A percentile compares a stretch with the other conserved stretches of the same genome.
Evolutionary conservation across 2,329 filamentous ascomycete genomes (phyloP).

Genomic region (Hypoxylon sp.): DNA sequence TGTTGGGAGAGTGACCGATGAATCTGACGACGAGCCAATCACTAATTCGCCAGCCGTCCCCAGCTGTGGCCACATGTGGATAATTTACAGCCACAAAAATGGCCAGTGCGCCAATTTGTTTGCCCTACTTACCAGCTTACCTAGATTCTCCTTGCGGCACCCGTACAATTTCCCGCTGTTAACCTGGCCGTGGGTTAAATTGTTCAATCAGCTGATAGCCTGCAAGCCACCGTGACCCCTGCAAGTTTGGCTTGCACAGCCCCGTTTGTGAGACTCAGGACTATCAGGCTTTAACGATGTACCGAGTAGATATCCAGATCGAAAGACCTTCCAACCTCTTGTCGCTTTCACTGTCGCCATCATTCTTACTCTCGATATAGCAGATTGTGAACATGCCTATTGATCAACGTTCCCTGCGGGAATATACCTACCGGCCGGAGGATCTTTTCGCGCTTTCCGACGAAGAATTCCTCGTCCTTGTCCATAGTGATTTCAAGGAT

Average conservation of each 20-base stretch:
- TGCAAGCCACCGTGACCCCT: conserved; percentile 17
- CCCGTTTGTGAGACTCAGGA: conserved; percentile 2
- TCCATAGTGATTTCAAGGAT: conserved; percentile 48
- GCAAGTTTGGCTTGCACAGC: conserved; percentile 9
- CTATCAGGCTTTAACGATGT: conserved; percentile 13
- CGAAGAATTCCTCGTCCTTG: conserved; percentile 46
- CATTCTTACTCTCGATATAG: conserved; percentile 14
- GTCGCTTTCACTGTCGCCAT: not conserved
- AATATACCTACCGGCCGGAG: conserved; percentile 9
- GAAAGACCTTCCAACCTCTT: not conserved
- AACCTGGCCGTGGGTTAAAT: not conserved
- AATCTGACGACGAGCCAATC: too few species aligned
- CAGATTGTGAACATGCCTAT: conserved; percentile 22
- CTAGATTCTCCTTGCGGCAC: too few species aligned
- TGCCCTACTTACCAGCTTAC: too few species aligned
- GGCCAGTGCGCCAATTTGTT: too few species aligned
- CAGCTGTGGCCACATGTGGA: not conserved
- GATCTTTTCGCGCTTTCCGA: conserved; percentile 43
- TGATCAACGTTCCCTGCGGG: not conserved
- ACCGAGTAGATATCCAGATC: not conserved
- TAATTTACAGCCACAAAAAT: not conserved
- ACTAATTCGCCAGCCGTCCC: not conserved
- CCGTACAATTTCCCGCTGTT: too few species aligned
- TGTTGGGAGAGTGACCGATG: too few species aligned
- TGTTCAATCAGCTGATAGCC: conserved; percentile 18